Evolutionary conservation across 331 rosid species (phyloP), one percentile per base, ranked within the genome.

Genomic region (Quercus lobata): DNA sequence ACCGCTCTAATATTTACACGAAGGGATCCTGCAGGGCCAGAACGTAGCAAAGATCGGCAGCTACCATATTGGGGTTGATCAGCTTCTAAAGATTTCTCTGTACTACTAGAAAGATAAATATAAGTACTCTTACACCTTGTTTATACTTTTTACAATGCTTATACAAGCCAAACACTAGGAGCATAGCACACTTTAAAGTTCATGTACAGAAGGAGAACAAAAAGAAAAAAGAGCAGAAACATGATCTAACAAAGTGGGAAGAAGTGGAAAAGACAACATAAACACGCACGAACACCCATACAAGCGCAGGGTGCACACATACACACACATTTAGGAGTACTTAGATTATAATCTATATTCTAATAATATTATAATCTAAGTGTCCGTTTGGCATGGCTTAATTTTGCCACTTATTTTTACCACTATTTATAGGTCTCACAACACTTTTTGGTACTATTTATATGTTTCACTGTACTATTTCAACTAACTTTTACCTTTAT

Each of bases 21-120:
- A 80, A 93, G 93, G 18, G 99, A 90, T 24, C 93, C 92, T 79
- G 98, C 99, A 60, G 95, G 97, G 63, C 97, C 99, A 2, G 92
- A 89, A 73, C 97, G 99, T 57, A 90, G 91, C 32, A 90, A 85
- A 75, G 97, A 90, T 77, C 97, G 90, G 83, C 97, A 95, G 44
- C 86, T 17, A 81, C 78, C 82, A 81, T 83, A 95, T 76, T 86
- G 92, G 37, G 97, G 99, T 41, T 88, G 78, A 41, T 87, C 88
- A 72, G 57, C 87, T 78, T 89, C 97, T 77, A 95, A 82, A 46
- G 88, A 81, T 82, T 90, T 89, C 73, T 91, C 98, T 90, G 72
- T 68, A 75, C 30, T 6, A 73, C 58, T 58, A 46, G 54, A 62
- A 77, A 78, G 56, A 79, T 35, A 66, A 35, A 69, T 41, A 79